Evolutionary conservation across 164 flowering plant species (phyloP), one percentile per base, ranked within the genome.

Genomic region (Amborella trichopoda): DNA sequence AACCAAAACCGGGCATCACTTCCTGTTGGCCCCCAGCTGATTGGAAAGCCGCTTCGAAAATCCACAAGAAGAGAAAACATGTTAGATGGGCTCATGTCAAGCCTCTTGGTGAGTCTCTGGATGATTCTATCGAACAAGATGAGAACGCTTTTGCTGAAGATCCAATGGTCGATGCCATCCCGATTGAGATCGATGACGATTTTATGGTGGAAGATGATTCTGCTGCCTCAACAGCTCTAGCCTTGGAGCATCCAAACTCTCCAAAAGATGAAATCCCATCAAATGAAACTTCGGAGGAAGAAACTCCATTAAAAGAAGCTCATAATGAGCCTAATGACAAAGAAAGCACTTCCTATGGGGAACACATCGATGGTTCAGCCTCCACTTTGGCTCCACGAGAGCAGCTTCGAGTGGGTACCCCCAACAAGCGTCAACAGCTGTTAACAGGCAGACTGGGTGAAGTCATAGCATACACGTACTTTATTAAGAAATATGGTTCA

Each of bases 41-140:
- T 52, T 81, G 95, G 95, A 84, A 69, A 62, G 75, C 76, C 36
- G 94, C 83, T n/a, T 89, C 94, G 2, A 85, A 70, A 59, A 73
- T 74, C 42, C 28, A 40, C 49, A n/a, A n/a, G n/a, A n/a, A n/a
- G n/a, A n/a, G n/a, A n/a, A n/a, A n/a, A n/a, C n/a, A n/a, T n/a
- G n/a, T n/a, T n/a, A n/a, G n/a, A n/a, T n/a, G n/a, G n/a, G n/a
- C n/a, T n/a, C 41, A 10, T 11, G 41, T 11, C 41, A 19, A 38
- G 20, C 20, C 41, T 38, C 20, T 38, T 8, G 20, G 8, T 14
- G 34, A 33, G 12, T 13, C 14, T 33, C 37, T 2, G 37, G 14
- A 11, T 33, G 14, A 13, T 6, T 16, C 41, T n/a, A n/a, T 16
- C 20, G 17, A 38, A 38, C 41, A 10, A 16, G 18, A 12, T 38